Percentiles rank a stretch among this genome's conserved stretches.
phyloP scores from a whole-genome alignment of 2,329 filamentous ascomycete species.

The Didymella arachidicola region DNA sequence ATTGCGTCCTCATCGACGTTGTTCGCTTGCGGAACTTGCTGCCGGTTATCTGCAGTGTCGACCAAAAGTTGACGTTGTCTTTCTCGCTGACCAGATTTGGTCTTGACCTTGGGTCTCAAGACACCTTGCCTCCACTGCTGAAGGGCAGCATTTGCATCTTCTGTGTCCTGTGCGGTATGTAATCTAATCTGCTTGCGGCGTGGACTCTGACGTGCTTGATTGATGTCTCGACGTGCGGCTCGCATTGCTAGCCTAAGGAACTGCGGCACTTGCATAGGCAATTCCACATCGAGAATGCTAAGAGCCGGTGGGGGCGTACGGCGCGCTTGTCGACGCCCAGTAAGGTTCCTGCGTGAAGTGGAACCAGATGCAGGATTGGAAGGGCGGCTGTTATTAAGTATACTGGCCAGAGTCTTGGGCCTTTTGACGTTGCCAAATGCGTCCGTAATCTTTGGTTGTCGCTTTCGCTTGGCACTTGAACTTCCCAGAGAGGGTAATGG shows the following conservation, averaged over 20 bases:
- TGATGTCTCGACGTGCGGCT: constrained; percentile 56
- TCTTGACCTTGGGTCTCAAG: constrained; percentile 30
- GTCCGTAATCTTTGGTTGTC: constrained; percentile 51
- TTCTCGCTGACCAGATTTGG: neutral
- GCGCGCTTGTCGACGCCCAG: constrained; percentile 22
- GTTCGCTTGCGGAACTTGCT: constrained; percentile 6
- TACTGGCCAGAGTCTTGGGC: constrained; percentile 16
- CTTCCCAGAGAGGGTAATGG: constrained; percentile 43
- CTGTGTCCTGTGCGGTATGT: constrained; percentile 61
- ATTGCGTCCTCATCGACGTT: neutral
- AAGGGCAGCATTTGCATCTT: constrained; percentile 61
- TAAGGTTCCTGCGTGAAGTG: constrained; percentile 16
- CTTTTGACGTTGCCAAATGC: constrained; percentile 38
- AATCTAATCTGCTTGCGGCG: constrained; percentile 61
- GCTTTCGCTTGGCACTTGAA: constrained; percentile 37
- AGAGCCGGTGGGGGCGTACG: constrained; percentile 40
- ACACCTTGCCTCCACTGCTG: constrained; percentile 60
- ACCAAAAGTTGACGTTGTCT: constrained; percentile 26
- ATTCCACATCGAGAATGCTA: constrained; percentile 62
- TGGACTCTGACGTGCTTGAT: constrained; percentile 61
- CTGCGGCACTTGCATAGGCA: constrained; percentile 54
- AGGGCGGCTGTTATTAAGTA: constrained; percentile 2
- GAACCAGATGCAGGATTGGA: neutral
- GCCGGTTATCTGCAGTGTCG: constrained; percentile 32
- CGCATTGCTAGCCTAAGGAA: constrained; percentile 66